Conservation (phyloP, 495 filamentous ascomycete genomes). For the Elasticomyces elasticus region DNA sequence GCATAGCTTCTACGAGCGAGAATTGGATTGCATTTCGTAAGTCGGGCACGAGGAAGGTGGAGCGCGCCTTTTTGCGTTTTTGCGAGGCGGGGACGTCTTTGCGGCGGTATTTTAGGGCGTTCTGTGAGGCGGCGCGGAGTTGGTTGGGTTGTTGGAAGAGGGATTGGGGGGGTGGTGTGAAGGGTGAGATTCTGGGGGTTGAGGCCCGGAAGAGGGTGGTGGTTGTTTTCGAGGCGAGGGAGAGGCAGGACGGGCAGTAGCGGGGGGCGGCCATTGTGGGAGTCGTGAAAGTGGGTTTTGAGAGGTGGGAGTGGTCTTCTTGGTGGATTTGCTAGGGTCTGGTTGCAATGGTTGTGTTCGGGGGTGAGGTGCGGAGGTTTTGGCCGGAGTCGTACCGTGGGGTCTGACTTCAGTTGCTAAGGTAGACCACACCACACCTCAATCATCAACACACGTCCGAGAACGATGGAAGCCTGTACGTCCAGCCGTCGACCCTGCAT, state of each 20-base stretch:
- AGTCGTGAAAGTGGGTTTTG: too few species aligned
- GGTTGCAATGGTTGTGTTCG: not conserved
- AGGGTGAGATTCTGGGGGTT: not conserved
- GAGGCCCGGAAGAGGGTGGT: not conserved
- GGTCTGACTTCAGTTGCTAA: too few species aligned
- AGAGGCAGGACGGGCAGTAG: slow-evolving; percentile 15
- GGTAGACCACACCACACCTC: too few species aligned
- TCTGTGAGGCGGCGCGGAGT: slow-evolving; percentile 18
- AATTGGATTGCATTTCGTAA: slow-evolving; percentile 56
- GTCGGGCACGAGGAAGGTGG: slow-evolving; percentile 52
- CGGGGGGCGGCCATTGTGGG: slow-evolving; percentile 3
- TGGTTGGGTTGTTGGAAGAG: slow-evolving; percentile 14
- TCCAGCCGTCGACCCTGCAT: too few species aligned
- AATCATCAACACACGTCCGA: too few species aligned
- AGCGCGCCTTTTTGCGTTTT: slow-evolving; percentile 57
- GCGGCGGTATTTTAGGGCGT: slow-evolving; percentile 25
- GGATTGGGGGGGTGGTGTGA: not conserved
- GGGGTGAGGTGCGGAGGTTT: not conserved
- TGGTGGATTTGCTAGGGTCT: not conserved
- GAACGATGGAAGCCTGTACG: too few species aligned
- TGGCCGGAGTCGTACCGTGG: too few species aligned
- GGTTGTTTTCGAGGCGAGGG: slow-evolving; percentile 5
- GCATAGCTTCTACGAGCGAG: slow-evolving; percentile 84
- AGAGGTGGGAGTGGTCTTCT: not conserved
- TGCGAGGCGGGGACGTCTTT: slow-evolving; percentile 25